Base-by-base conservation (phyloP, 1,284 basidiomycete genomes). In the Cryptococcus sp. region DNA sequence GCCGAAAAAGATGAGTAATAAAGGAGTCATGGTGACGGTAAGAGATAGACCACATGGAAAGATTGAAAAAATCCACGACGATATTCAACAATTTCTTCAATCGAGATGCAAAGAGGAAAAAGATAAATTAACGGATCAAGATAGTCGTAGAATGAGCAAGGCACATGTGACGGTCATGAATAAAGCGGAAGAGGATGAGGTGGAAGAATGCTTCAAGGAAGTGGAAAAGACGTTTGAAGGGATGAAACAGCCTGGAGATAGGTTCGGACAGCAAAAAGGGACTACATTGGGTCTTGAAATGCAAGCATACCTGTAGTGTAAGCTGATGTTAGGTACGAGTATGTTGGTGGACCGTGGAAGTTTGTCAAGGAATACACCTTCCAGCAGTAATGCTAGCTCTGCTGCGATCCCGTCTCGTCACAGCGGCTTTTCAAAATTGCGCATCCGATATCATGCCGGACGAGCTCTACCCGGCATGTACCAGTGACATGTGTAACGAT, bases 101-200 rank as follows among this genome's bases (percentile, higher is more conserved):
- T 48, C 49, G 23, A 49, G 53, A 4, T 42, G 53, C 3, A 52
- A 57, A 40, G 49, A 46, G 23, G 52, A 52, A 4, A 28, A 53
- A 42, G 61, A 62, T 34, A 49, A 48, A 23, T 53, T 63, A 53
- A 63, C 61, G 7, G 57, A 64, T 41, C 66, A 68, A 44, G 64
- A 66, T 51, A 25, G 53, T 24, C 52, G 52, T 34, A 49, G 48
- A n/a, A 39, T 64, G 43, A 55, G 52, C 11, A 59, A 53, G 34
- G 53, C 60, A 9, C 66, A 67, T 50, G 63, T 67, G 2, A 67
- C 66, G 10, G 34, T 55, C 5, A 43, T 55, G 5, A 55, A 55
- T 28, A 55, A 55, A 32, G 54, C 54, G 21, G 45, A 36, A 7
- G 50, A 55, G n/a, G 50, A 55, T 18, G 24, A 55, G n/a, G 54